These are phyloP conservation scores for Rhizophora mangle DNA, from an alignment of 345 rosid species.

Conservation along the genomic window DNA sequence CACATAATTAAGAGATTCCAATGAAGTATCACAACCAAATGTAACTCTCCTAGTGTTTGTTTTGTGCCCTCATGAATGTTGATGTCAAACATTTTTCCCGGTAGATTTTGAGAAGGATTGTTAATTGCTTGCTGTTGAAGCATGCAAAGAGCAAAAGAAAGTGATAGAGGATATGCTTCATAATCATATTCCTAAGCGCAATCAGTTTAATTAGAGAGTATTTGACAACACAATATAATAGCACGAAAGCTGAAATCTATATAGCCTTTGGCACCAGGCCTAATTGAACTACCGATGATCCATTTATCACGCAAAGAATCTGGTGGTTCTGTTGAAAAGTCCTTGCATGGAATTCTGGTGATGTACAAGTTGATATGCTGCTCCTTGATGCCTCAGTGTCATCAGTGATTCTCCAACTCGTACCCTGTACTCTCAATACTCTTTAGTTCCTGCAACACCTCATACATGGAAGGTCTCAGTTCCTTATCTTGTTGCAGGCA, in stretches of 20 bases:
- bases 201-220: too few relatives aligned
- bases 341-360: constrained; percentile 28
- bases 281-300: constrained; percentile 39
- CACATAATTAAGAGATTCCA: too few relatives aligned
- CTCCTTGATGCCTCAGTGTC: constrained; percentile 7
- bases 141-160: too few relatives aligned
- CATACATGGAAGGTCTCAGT: constrained; percentile 16
- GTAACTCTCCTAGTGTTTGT: too few relatives aligned
- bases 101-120: too few relatives aligned
- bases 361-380: constrained; percentile 32
- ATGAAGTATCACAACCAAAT: too few relatives aligned
- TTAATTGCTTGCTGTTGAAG: too few relatives aligned
- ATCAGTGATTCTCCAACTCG: constrained; percentile 10
- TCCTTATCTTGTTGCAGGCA: constrained; percentile 21
- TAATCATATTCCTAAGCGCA: too few relatives aligned
- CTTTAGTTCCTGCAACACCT: constrained; percentile 15
- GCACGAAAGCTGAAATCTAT: neutral
- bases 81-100: too few relatives aligned
- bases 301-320: constrained; percentile 52
- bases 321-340: constrained; percentile 47
- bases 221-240: too few relatives aligned
- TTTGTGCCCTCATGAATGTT: too few relatives aligned
- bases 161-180: too few relatives aligned
- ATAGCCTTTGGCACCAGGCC: constrained; percentile 34
- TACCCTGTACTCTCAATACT: constrained; percentile 14